Base-by-base conservation (phyloP, 176 grass and related monocot species). In the Aegilops tauschii region DNA sequence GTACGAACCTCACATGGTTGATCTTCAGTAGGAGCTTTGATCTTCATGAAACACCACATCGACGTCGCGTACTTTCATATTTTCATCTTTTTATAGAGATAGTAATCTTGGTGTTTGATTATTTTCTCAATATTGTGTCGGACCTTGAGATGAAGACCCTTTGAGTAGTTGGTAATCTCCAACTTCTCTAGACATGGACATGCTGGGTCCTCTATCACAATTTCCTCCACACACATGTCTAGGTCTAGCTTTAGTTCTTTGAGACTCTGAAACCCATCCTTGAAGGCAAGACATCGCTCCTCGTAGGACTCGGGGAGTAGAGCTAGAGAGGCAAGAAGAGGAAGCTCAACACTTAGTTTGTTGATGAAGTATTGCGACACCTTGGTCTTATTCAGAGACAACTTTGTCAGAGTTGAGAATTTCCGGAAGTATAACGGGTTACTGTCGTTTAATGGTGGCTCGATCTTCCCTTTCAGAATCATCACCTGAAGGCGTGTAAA, bases 341-440 rank as follows among this genome's bases (percentile, higher is more conserved):
- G 76, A 7, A 89, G 67, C 1, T 67, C 14, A 5, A 1, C 39
- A 25, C 23, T 27, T 0, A 89, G 58, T 12, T 42, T 85, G 7
- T 1, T 23, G 3, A 89, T 84, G 40, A 89, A 89, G 9, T 5
- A 8, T 34, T 84, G 66, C 3, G 74, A 17, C 3, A 89, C 82
- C 27, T 25, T 58, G 39, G 76, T 89, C 7, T 17, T 9, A 17
- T 25, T 25, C 40, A 89, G 5, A 1, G 35, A 47, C 18, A 89
- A 76, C 54, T n/a, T 80, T 25, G 3, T 65, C 65, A 89, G 67
- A 11, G 42, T 89, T 54, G 87, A 73, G 3, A 88, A 75, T 3
- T n/a, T 44, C 2, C 2, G 9, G 9, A 44, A 44, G 40, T 11
- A 44, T 44, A 44, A 44, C 0, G 9, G 9, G 40, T 44, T 36